Percentiles rank a stretch among this genome's conserved stretches.
Conservation (phyloP, 306 rosid species). For the Hylodesmum podocarpum region DNA sequence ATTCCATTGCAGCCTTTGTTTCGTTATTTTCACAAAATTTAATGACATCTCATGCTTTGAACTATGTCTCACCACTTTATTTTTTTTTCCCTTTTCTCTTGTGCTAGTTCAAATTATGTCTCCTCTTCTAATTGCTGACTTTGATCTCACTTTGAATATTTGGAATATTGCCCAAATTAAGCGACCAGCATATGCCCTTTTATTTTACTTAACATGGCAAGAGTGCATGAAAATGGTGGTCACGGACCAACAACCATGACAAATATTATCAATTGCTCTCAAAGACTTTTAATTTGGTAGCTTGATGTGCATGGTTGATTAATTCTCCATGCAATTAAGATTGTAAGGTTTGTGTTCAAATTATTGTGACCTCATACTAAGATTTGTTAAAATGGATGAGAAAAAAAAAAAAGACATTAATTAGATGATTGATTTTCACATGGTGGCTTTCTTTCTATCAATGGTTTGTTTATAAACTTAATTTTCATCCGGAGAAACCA, state of each 20-base stretch:
- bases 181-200: slow-evolving; percentile 25
- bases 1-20: slow-evolving; percentile 38
- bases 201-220: slow-evolving; percentile 11
- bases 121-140: slow-evolving; percentile 19
- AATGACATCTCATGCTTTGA: slow-evolving; percentile 30
- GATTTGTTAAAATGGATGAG: background rate
- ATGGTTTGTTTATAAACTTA: background rate
- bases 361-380: background rate
- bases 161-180: slow-evolving; percentile 26
- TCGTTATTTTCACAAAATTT: slow-evolving; percentile 40
- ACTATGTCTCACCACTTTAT: slow-evolving; percentile 2
- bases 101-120: slow-evolving; percentile 5
- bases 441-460: background rate
- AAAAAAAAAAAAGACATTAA: background rate
- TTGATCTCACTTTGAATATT: slow-evolving; percentile 7
- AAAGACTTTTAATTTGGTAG: background rate
- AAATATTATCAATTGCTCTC: background rate
- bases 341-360: background rate
- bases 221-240: background rate
- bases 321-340: slow-evolving; percentile 1
- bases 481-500: background rate
- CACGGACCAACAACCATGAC: slow-evolving; percentile 3
- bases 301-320: background rate
- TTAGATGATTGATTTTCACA: background rate
- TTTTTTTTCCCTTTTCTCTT: background rate